These are phyloP conservation scores for Centaurea solstitialis DNA, from an alignment of 129 eudicot genomes.

Conservation along the genomic window DNA sequence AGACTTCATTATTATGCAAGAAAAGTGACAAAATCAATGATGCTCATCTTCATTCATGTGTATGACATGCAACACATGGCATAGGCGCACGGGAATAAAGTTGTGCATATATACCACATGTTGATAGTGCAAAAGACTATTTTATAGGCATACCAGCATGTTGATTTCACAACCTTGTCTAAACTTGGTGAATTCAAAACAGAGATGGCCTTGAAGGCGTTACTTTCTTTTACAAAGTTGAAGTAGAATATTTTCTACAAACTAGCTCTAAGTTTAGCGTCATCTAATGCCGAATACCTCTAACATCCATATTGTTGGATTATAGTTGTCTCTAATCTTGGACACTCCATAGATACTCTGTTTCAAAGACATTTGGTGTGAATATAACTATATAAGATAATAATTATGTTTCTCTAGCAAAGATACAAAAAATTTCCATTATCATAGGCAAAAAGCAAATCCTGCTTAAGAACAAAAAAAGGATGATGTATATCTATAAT, in stretches of 20 bases:
- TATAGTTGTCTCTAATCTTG: too few relatives aligned
- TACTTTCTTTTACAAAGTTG: constrained; percentile 31
- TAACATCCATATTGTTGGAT: constrained; percentile 52
- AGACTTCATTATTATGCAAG: too few relatives aligned
- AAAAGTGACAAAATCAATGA: too few relatives aligned
- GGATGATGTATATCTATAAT: background rate
- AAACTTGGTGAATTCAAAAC: background rate
- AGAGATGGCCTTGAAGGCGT: background rate
- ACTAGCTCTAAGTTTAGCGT: constrained; percentile 41
- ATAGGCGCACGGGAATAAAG: background rate
- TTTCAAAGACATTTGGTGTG: background rate
- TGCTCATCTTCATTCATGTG: background rate
- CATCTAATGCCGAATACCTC: constrained; percentile 47
- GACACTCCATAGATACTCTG: too few relatives aligned
- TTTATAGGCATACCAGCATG: background rate
- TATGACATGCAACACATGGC: background rate
- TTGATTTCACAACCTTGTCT: background rate
- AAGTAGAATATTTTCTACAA: constrained; percentile 34
- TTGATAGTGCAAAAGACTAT: background rate
- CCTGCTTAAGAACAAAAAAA: background rate
- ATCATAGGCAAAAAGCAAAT: background rate
- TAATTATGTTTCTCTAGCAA: background rate
- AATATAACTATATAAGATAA: background rate
- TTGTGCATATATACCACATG: background rate
- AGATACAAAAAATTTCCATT: background rate